Conservation (phyloP, 768 basidiomycete genomes). For the Neoboletus subvelutipes region DNA sequence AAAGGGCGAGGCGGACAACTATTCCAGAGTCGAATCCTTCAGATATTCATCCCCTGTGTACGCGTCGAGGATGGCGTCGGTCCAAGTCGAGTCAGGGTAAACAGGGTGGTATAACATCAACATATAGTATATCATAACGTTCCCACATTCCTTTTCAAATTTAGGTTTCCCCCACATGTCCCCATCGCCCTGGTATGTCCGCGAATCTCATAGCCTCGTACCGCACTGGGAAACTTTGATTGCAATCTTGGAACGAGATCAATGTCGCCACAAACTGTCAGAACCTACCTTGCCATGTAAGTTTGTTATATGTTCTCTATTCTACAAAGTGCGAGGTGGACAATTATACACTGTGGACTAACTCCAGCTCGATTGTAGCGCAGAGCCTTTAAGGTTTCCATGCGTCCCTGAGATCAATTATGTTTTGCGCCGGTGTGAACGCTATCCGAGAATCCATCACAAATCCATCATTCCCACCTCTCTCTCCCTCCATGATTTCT, state of each 20-base stretch:
- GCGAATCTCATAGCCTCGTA: neutral
- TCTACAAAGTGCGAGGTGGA: neutral
- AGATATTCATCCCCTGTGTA: neutral
- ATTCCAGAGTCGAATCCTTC: neutral
- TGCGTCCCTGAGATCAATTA: conserved; percentile 1
- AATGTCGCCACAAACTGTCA: neutral
- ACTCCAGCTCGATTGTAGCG: neutral
- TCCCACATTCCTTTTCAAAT: neutral
- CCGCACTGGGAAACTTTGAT: neutral
- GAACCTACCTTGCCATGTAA: neutral
- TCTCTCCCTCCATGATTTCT: conserved; percentile 2
- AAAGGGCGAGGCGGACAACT: neutral
- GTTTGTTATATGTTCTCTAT: neutral
- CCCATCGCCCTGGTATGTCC: neutral
- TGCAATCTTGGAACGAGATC: neutral
- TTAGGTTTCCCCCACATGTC: neutral
- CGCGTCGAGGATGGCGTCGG: neutral
- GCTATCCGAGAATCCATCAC: neutral
- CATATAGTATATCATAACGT: neutral
- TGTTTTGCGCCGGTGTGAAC: conserved; percentile 5
- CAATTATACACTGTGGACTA: neutral
- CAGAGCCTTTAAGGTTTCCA: neutral
- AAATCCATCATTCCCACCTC: conserved; percentile 3
- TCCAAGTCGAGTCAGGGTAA: neutral
- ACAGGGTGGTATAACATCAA: neutral